Percentiles rank a stretch among this genome's conserved stretches.
phyloP scores from a whole-genome alignment of 345 rosid genomes.

The Citrus hindsii region DNA sequence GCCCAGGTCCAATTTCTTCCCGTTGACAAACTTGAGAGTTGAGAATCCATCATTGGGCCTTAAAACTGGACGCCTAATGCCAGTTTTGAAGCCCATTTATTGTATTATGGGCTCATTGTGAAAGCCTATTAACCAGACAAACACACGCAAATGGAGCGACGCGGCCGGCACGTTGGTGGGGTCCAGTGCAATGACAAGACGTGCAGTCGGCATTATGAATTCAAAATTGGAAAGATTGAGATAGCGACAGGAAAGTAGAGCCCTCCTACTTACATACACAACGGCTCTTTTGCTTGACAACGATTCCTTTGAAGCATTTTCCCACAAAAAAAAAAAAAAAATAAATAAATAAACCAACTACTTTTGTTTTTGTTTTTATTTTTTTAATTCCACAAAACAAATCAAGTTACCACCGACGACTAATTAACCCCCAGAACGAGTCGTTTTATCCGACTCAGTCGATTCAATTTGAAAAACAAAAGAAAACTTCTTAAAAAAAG shows the following conservation, averaged over 20 bases:
- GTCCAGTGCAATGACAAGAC: not conserved
- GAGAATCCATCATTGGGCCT: not conserved
- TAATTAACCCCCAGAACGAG: not conserved
- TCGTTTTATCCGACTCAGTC: not conserved
- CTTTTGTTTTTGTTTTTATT: not conserved
- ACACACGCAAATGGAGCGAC: not conserved
- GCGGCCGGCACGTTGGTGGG: not conserved
- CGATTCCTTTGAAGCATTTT: not conserved
- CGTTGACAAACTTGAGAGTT: too few relatives aligned
- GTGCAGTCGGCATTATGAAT: constrained; percentile 10
- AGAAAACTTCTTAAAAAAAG: too few relatives aligned
- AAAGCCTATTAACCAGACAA: not conserved
- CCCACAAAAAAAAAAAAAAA: too few relatives aligned
- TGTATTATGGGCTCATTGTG: not conserved
- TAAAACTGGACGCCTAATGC: too few relatives aligned
- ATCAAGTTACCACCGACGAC: not conserved
- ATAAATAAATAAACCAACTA: too few relatives aligned
- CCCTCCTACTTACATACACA: not conserved
- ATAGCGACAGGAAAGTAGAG: not conserved
- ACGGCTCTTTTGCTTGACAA: constrained; percentile 6
- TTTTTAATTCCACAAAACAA: not conserved
- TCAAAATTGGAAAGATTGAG: not conserved
- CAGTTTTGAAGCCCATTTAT: too few relatives aligned
- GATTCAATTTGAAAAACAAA: not conserved
- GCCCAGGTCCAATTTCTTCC: too few relatives aligned